These are phyloP conservation scores for Herpotrichia juniperi DNA, from an alignment of 2,329 filamentous ascomycete genomes.

Conservation along the genomic window DNA sequence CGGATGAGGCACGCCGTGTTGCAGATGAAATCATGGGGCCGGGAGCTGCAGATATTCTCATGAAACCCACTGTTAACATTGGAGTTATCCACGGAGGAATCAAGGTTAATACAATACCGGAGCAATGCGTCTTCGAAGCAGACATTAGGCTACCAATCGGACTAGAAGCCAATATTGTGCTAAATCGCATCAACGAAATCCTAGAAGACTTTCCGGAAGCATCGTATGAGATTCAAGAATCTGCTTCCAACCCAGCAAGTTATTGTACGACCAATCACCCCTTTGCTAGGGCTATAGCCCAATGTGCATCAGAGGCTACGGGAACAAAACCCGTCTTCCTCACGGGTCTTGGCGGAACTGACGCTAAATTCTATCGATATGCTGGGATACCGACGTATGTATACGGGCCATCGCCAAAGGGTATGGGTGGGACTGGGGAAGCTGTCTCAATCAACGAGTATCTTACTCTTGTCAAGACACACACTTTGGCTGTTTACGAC, in stretches of 20 bases:
- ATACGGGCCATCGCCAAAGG: conserved; percentile 40
- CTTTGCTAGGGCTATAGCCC: conserved; percentile 33
- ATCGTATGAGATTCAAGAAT: conserved; percentile 36
- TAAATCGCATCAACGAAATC: conserved; percentile 32
- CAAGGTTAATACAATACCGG: conserved; percentile 53
- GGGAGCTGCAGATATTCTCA: conserved; percentile 40
- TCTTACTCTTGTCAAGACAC: conserved; percentile 6
- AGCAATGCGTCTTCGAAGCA: conserved; percentile 45
- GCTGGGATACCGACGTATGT: conserved; percentile 45
- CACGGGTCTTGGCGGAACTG: conserved; percentile 48
- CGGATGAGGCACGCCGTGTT: conserved; percentile 33
- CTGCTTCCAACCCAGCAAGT: conserved; percentile 42
- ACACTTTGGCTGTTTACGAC: conserved; percentile 11
- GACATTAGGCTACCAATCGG: conserved; percentile 51
- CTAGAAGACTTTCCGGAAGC: conserved; percentile 36
- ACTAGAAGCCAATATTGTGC: conserved; percentile 33
- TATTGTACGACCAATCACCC: conserved; percentile 40
- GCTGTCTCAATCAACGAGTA: conserved; percentile 11
- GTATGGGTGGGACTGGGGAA: conserved; percentile 24
- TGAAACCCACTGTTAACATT: conserved; percentile 48
- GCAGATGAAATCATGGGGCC: conserved; percentile 46
- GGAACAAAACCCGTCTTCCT: conserved; percentile 38
- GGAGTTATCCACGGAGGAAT: conserved; percentile 49
- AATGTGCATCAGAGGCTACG: conserved; percentile 32
- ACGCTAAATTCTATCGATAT: conserved; percentile 51